Evolutionary conservation across 176 grass and related monocot genomes (phyloP), one percentile per base, ranked within the genome.

Genomic region (Aegilops longissima): DNA sequence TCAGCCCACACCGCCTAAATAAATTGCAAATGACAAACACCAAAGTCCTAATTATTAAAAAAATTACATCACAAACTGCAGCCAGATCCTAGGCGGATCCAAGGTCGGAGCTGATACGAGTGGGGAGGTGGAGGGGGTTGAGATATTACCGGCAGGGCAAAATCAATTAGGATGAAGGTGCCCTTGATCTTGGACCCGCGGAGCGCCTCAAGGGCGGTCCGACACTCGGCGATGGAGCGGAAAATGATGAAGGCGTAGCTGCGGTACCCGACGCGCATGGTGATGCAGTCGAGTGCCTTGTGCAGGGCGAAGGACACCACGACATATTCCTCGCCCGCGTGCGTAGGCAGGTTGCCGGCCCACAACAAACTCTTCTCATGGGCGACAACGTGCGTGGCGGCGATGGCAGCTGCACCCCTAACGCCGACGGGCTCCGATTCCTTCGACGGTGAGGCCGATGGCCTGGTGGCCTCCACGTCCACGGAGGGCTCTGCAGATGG

Each of bases 131-230:
- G 9, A 10, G 20, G 87, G 20, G 2, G 8, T 0, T 0, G 20
- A 78, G 7, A 24, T 8, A 25, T 80, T 91, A 98, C 92, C 88
- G 92, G 93, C 71, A 90, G 90, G 52, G 96, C 86, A 35, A 98
- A 92, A 85, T 98, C 89, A 70, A 83, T 90, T 76, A 3, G 42
- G 10, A 44, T 44, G 42, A 44, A 44, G 42, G 10, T 9, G 3
- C 10, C 9, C 42, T 44, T 44, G 42, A 44, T 10, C 42, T 44
- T 44, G 10, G 10, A 12, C 42, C 42, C 42, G 10, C 0, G 3
- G 10, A 44, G 42, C 42, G 10, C 42, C 42, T 44, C 10, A 0
- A 44, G 42, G 42, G 42, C 10, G 42, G 42, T 1, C 39, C 39
- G 9, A 42, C 39, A 42, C 39, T 42, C 10, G 1, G 42, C 10